A percentile compares a stretch with the other conserved stretches of the same genome.
These are phyloP conservation scores for Diplogelasinospora grovesii DNA, from an alignment of 495 filamentous ascomycete genomes.

Conservation along the genomic window DNA sequence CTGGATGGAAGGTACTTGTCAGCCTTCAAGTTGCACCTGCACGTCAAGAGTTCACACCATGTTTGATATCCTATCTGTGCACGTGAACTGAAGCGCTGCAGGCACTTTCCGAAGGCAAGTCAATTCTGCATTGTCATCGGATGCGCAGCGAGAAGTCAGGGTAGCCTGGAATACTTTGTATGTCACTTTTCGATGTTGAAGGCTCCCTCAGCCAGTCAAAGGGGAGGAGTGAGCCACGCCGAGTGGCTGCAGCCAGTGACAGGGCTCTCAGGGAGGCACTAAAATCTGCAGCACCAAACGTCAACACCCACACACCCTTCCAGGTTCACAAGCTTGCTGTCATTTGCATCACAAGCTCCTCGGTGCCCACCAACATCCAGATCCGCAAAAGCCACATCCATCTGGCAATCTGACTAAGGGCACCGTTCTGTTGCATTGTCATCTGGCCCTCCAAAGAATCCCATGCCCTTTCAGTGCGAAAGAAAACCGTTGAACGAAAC, in stretches of 20 bases:
- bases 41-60: too few relatives aligned
- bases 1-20: too few relatives aligned
- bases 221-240: constrained; percentile 5
- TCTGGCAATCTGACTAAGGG: neutral
- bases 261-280: constrained; percentile 3
- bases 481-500: too few relatives aligned
- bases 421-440: neutral
- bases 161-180: too few relatives aligned
- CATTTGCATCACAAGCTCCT: constrained; percentile 16
- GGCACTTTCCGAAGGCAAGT: too few relatives aligned
- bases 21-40: too few relatives aligned
- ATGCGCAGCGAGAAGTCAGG: too few relatives aligned
- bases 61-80: too few relatives aligned
- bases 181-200: too few relatives aligned
- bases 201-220: constrained; percentile 10
- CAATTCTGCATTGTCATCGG: too few relatives aligned
- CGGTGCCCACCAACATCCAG: neutral
- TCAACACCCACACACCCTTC: constrained; percentile 5
- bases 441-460: constrained; percentile 2
- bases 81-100: too few relatives aligned
- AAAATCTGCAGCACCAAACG: constrained; percentile 7
- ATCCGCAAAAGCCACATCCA: neutral
- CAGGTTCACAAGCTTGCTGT: constrained; percentile 1
- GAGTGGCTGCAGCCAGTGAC: constrained; percentile 8
- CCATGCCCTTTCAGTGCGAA: too few relatives aligned